Conservation (phyloP, 169 alveolate species). For the Babesia sp. region DNA sequence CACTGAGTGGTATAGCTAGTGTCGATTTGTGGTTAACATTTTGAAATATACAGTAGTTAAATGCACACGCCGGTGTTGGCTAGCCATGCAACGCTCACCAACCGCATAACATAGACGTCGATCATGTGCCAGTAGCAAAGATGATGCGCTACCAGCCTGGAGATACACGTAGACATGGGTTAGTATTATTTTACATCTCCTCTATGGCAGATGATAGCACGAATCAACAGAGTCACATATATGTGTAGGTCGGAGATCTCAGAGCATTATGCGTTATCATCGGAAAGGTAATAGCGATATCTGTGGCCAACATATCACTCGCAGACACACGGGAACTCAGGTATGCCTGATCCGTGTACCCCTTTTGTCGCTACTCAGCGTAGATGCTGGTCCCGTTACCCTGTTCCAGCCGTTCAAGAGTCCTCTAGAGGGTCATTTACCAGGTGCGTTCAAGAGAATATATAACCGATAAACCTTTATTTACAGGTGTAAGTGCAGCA, state of each 20-base stretch:
- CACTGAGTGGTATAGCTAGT: background rate
- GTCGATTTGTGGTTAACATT: background rate
- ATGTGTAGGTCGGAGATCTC: slow-evolving; percentile 9
- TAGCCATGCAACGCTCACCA: background rate
- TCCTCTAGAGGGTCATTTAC: slow-evolving; percentile 77
- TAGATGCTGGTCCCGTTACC: slow-evolving; percentile 76
- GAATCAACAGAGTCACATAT: background rate
- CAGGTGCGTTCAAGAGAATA: slow-evolving; percentile 55
- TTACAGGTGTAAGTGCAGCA: slow-evolving; percentile 71
- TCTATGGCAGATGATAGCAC: too few relatives aligned
- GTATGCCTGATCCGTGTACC: slow-evolving; percentile 79
- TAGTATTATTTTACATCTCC: background rate
- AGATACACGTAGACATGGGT: slow-evolving; percentile 14
- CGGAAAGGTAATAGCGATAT: background rate
- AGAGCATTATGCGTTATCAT: background rate
- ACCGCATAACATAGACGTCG: background rate
- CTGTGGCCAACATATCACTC: background rate
- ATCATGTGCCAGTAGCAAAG: background rate
- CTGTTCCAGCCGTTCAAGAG: slow-evolving; percentile 77
- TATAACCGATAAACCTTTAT: too few relatives aligned
- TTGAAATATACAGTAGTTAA: background rate
- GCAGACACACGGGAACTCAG: slow-evolving; percentile 20
- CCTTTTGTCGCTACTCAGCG: slow-evolving; percentile 70
- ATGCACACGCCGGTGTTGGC: background rate
- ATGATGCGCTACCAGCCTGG: slow-evolving; percentile 30